A percentile compares a stretch with the other conserved stretches of the same genome.
These are phyloP conservation scores for Boletus mariae DNA, from an alignment of 1,284 basidiomycete species.

Conservation along the genomic window DNA sequence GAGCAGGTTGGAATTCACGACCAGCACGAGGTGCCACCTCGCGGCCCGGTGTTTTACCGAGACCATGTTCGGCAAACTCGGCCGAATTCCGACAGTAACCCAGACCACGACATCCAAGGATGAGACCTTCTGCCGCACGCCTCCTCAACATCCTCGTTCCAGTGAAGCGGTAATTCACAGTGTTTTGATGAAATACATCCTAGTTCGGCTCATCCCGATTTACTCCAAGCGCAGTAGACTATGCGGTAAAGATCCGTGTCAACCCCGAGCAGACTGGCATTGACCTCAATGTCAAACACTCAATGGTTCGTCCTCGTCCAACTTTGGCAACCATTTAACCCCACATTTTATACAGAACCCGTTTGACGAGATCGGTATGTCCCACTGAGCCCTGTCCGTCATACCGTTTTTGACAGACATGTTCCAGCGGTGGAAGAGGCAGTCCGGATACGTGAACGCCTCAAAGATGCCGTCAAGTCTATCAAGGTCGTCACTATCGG, in stretches of 20 bases:
- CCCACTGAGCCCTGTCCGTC: neutral
- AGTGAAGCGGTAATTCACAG: conserved; percentile 68
- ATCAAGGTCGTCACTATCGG: conserved; percentile 94
- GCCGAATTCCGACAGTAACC: neutral
- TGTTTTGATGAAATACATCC: neutral
- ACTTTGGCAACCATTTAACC: neutral
- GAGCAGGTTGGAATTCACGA: no score
- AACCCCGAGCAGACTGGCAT: conserved; percentile 89
- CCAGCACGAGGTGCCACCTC: no score
- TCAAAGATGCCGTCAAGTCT: conserved; percentile 72
- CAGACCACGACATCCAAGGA: conserved; percentile 31
- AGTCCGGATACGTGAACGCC: conserved; percentile 84
- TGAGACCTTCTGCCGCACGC: conserved; percentile 71
- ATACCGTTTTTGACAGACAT: neutral
- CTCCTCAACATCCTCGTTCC: conserved; percentile 89
- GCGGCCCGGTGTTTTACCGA: no score
- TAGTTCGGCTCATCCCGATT: neutral
- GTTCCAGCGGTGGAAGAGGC: conserved; percentile 92
- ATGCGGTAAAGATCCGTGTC: conserved; percentile 92
- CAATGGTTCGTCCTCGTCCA: conserved; percentile 68
- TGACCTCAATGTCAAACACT: conserved; percentile 95
- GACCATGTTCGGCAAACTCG: neutral
- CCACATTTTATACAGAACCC: conserved; percentile 65
- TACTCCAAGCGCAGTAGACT: conserved; percentile 63
- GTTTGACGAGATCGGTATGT: conserved; percentile 92